Base-by-base conservation (phyloP, 2,329 filamentous ascomycete genomes). In the Penicillium sp. region DNA sequence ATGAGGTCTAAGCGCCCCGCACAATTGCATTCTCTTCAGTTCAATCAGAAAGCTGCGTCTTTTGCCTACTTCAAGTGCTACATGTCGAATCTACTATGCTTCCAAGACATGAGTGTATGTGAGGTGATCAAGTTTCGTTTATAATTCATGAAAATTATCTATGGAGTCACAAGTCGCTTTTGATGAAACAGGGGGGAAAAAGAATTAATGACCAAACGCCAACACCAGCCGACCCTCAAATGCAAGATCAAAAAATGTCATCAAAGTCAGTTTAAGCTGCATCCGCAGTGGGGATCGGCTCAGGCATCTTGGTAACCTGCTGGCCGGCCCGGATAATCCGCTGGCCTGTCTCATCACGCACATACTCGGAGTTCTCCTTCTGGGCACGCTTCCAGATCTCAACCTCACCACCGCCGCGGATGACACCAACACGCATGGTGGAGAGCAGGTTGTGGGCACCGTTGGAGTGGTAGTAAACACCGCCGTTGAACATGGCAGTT, bases 361-460 rank as follows among this genome's bases (percentile, higher is more conserved):
- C 84, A 62, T 88, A 86, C 55, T 86, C 84, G 54, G 89, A 82
- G 65, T 89, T 90, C 76, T 92, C 89, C 66, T 86, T 84, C 74
- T 92, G 88, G 53, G 88, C 85, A 39, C 89, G 87, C 84, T 94
- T 94, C 90, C 90, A 95, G 75, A 94, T 91, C 81, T 95, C 90
- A 27, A 95, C 90, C 74, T 94, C 90, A 71, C 89, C 91, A 40
- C 90, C 90, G 61, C 90, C 90, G 48, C 89, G 88, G 60, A 95
- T 87, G 45, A 95, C 90, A 74, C 89, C 90, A 13, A 94, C 86
- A 64, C 90, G 84, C 89, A 94, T 94, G 63, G 89, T 94, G 7
- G 88, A 91, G 60, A 95, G 82, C 57, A 94, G 76, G 78, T 95
- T 95, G 81, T 95, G 90, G 34, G 90, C 90, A 52, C 89, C 90